Evolutionary conservation across 768 basidiomycete genomes (phyloP), one percentile per base, ranked within the genome.

Genomic region (Hydnum rufescens): DNA sequence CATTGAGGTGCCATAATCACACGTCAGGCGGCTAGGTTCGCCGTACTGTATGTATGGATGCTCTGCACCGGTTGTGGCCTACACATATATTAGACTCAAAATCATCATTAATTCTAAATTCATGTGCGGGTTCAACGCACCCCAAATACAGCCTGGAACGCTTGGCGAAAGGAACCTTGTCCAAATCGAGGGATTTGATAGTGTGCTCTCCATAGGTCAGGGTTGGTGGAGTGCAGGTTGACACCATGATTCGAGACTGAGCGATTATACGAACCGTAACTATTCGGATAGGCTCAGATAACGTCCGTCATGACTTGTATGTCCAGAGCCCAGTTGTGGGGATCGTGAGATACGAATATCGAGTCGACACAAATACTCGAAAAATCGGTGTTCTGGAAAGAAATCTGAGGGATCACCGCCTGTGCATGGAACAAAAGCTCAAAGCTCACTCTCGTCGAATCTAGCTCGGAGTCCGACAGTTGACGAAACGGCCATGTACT

Each of bases 401-500:
- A 42, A 32, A 23, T 2, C n/a, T n/a, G n/a, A n/a, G n/a, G n/a
- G n/a, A n/a, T n/a, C n/a, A n/a, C n/a, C n/a, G 8, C 18, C 5
- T 42, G 47, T 3, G 19, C 25, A 36, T 18, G n/a, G 42, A 22
- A 28, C 32, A 53, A 25, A 16, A n/a, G 19, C 29, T 29, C 26
- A n/a, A n/a, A n/a, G n/a, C 36, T 39, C 22, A 39, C 36, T 13
- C 13, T 13, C 26, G 44, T 16, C 13, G 13, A 23, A 28, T 47
- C 52, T 52, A 13, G 44, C 32, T 57, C 57, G 2, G 23, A 56
- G 13, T 59, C 53, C 0, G 75, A 74, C 39, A 88, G 70, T 49
- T 71, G 68, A 60, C 83, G 75, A 61, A 90, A 80, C 2, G 92
- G 88, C 85, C 90, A 97, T 30, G 86, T 74, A 32, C 87, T 88